Base-by-base conservation (phyloP, 1,284 basidiomycete species). In the Cutaneotrichosporon arboriforme region DNA sequence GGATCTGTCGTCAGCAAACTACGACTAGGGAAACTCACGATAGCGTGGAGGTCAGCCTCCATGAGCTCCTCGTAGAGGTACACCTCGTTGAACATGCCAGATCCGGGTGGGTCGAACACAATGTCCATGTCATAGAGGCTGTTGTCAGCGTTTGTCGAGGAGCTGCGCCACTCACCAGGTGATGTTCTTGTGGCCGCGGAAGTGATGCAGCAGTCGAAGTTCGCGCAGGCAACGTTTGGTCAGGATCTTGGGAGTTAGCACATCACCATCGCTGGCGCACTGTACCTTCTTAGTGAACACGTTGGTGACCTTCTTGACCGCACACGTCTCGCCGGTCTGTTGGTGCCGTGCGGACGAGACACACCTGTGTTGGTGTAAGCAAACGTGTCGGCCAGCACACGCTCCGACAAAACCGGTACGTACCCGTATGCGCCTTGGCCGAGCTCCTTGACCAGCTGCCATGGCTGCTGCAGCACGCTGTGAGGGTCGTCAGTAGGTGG, bases 31-130 rank as follows among this genome's bases (percentile, higher is more conserved):
- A 10, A 1, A 67, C 83, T 74, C 65, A 92, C 92, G 73, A 99
- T 98, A 18, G 94, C 96, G 69, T 99, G 96, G 17, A 99, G 81
- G 81, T 99, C 96, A 48, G 96, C 96, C 75, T 99, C 96, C 96
- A 98, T 99, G 60, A 97, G 83, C 74, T 97, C 92, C 78, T 96
- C 90, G 71, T 93, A 94, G 64, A 94, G 85, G 74, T 93, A 96
- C 15, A 96, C 91, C 76, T 96, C 92, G 71, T 92, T 88, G 71
- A 97, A 97, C 73, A 88, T 87, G 60, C 88, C 87, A 55, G 82
- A 86, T 54, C 71, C 71, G n/a, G 72, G 70, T 15, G 87, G 82
- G 63, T 88, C 86, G 72, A 90, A 89, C 46, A 94, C 89, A 55
- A 94, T 90, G 72, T 94, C 92, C 89, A 97, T 93, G 73, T 97